Evolutionary conservation across 116 monocot species (phyloP).

Genomic region (Zostera marina): DNA sequence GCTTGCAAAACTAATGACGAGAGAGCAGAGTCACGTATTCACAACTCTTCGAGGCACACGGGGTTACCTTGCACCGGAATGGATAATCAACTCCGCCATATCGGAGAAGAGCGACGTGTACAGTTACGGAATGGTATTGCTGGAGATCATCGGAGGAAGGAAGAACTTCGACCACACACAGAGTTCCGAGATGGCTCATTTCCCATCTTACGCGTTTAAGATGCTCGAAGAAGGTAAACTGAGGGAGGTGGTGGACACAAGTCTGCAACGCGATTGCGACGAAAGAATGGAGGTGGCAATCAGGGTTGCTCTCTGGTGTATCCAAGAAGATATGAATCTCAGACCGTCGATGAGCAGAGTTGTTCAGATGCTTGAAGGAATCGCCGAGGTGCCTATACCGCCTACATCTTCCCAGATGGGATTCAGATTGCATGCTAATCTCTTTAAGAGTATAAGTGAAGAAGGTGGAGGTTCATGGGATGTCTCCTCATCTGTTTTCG

Average conservation of each 20-base stretch:
- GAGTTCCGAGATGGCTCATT: constrained; percentile 58
- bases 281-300: constrained; percentile 29
- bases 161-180: constrained; percentile 50
- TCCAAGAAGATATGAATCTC: constrained; percentile 53
- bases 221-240: constrained; percentile 59
- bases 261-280: constrained; percentile 19
- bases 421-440: constrained; percentile 43
- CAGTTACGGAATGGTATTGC: constrained; percentile 81
- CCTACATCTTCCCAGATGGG: constrained; percentile 42
- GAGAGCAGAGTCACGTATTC: constrained; percentile 74
- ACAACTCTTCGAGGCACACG: constrained; percentile 72
- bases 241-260: constrained; percentile 36
- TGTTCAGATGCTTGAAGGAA: constrained; percentile 66
- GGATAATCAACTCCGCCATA: constrained; percentile 68
- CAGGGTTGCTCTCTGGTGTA: constrained; percentile 78
- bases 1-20: constrained; percentile 59
- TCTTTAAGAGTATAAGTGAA: constrained; percentile 46
- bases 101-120: constrained; percentile 91
- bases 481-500: constrained; percentile 18
- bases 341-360: constrained; percentile 71
- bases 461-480: constrained; percentile 28
- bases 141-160: constrained; percentile 76
- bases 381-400: constrained; percentile 36
- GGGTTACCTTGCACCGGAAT: constrained; percentile 85
- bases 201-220: constrained; percentile 60